Evolutionary conservation across 2,329 filamentous ascomycete genomes (phyloP), one percentile per base, ranked within the genome.

Genomic region (Diaporthe sp.): DNA sequence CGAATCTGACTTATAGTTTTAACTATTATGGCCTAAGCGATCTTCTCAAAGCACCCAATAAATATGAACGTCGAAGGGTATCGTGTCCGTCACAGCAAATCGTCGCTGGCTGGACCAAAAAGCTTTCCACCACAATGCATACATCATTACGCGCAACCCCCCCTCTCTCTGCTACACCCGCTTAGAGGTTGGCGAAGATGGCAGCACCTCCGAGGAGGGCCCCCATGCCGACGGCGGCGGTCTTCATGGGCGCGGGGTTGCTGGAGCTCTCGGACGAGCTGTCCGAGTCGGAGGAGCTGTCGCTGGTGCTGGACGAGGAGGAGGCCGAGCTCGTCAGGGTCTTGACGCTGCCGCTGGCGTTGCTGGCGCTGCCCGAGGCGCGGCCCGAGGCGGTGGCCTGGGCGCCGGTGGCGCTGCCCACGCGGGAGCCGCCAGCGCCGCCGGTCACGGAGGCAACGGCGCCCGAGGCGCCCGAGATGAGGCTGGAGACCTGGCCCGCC

Each of bases 201-300:
- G 86, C 87, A 4, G 85, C 86, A 78, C 87, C 87, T 34, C 87
- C 87, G 67, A 88, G 81, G 75, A 89, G 82, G 34, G 86, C 87
- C 44, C 87, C 87, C 62, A 89, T 80, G 28, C 84, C 87, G 57
- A 88, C 78, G 39, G 84, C 86, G 39, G 82, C 87, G 22, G 86
- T 87, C 77, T 83, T 84, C 73, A 80, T 79, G 61, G 84, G 80
- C 9, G 83, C 83, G 10, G 78, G 81, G 73, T 80, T 75, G 68
- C 75, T 78, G 17, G 78, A 71, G 46, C 74, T 73, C 25, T 55
- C 25, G 22, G 51, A 71, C 19, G 78, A 76, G 25, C 71, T 65
- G n/a, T 51, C 71, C 39, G 77, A 78, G 25, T 78, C 77, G 49
- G 44, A 34, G 34, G 37, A 37, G n/a, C 49, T 28, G 62, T 67